Percentiles rank a stretch among this genome's conserved stretches.
phyloP scores from a whole-genome alignment of 2,329 filamentous ascomycete species.

The Ophiocordyceps australis region DNA sequence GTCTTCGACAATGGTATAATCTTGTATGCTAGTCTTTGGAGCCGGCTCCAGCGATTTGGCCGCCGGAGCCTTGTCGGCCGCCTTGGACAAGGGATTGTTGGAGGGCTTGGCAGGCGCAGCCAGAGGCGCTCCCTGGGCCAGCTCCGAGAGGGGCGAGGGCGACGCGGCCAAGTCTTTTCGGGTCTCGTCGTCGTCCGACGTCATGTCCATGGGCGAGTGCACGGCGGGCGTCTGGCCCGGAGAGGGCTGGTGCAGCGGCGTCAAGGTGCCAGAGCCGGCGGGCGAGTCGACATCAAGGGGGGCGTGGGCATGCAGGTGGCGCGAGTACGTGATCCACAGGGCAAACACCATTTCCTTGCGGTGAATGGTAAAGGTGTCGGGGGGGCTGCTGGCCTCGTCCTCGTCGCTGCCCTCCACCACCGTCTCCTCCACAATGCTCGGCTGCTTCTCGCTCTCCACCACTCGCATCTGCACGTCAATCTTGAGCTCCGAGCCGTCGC shows the following conservation, averaged over 20 bases:
- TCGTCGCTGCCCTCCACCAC: conserved; percentile 44
- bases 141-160: conserved; percentile 30
- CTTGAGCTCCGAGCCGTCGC: conserved; percentile 80
- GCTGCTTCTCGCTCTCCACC: conserved; percentile 67
- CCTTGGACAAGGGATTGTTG: conserved; percentile 10
- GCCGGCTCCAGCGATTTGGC: conserved; percentile 17
- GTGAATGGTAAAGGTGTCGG: conserved; percentile 25
- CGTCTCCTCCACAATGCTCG: conserved; percentile 40
- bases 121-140: conserved; percentile 37
- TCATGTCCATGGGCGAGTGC: conserved; percentile 36
- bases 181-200: conserved; percentile 29
- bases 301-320: conserved; percentile 62
- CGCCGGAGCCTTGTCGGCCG: conserved; percentile 13
- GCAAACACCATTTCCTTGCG: conserved; percentile 76
- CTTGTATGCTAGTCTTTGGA: conserved; percentile 68
- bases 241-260: conserved; percentile 61
- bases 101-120: conserved; percentile 35
- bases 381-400: conserved; percentile 20
- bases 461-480: conserved; percentile 95
- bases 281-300: conserved; percentile 42
- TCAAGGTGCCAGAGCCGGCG: conserved; percentile 42
- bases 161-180: conserved; percentile 21
- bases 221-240: conserved; percentile 49
- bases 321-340: conserved; percentile 91
- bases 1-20: conserved; percentile 87